Base-by-base conservation (phyloP, 768 basidiomycete species). In the Leccinellum luteum region DNA sequence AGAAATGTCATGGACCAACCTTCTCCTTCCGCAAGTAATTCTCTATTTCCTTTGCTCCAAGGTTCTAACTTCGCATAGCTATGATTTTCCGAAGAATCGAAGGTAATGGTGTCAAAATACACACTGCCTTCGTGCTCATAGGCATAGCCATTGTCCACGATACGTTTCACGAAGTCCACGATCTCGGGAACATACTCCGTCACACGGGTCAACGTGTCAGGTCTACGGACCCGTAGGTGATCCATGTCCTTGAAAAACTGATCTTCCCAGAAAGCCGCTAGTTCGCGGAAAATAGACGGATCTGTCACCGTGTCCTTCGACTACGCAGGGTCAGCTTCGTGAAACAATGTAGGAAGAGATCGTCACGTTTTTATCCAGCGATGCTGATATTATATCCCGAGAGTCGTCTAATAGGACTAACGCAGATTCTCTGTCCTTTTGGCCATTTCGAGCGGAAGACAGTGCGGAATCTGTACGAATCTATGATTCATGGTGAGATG, bases 111-210 rank as follows among this genome's bases (percentile, higher is more conserved):
- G 73, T 97, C 90, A 65, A 98, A 98, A 74, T 95, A 98, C 28
- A 98, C 85, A 72, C 89, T 93, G 15, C 94, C 94, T 60, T 82
- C 81, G n/a, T 76, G 77, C 52, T 77, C 84, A 67, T 90, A 90
- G 13, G 68, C 74, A 67, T 86, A 97, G 0, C 95, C 96, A 57
- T 95, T 95, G 54, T 82, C 75, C 58, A 97, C 78, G 68, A 98
- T 91, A 25, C 82, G 77, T 69, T 94, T 82, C 38, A 98, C 89
- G 70, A 94, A 99, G 4, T 82, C 73, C 51, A 94, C 92, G 61
- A 98, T 92, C 74, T 98, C 95, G 4, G 94, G 92, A 8, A 99
- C 88, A 73, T 94, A 99, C 74, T 98, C 97, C 1, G 95, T 95
- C 6, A 98, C 97, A 43, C 96, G 87, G 1, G 97, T 98, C 54